Evolutionary conservation across 352 stramenopile species (phyloP), one percentile per base, ranked within the genome.

Genomic region (Phytophthora foliorum): DNA sequence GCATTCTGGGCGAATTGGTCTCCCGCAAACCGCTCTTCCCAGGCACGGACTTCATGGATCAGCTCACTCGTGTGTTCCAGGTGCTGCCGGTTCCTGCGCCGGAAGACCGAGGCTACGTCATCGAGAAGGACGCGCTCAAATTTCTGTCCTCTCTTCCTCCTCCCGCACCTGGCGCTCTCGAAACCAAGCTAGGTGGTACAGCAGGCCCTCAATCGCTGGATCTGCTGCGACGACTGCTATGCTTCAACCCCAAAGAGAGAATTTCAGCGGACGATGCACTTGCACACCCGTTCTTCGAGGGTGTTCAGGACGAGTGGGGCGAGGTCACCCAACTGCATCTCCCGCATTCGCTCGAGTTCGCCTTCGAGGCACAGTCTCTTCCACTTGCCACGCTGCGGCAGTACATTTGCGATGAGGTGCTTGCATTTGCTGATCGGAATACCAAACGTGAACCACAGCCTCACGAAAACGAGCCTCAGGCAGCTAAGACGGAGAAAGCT

Each of bases 1-100:
- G 88, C 71, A 99, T 99, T 65, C 78, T 99, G 16, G 97, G 97
- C 19, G 97, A 97, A 51, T 76, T 97, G 32, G 70, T 97, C 16
- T 77, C 80, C 1, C 83, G 88, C 53, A 92, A 93, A 59, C 88
- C 88, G 9, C 64, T 95, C 29, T 94, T 96, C 41, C 84, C 88
- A 21, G 88, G 86, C 6, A 91, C 81, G 2, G 83, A 95, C 55
- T 95, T 95, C 57, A 95, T 95, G 86, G 86, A 95, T 42, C 88
- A 95, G 52, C 84, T 95, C 56, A 91, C 86, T 24, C 82, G 84
- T 2, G 82, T 95, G 4, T 95, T 93, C 57, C 88, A 92, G 48
- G 78, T 94, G 13, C 72, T 95, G 6, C 72, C 86, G 17, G 84
- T 95, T 36, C 88, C 88, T 0, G 78, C 88, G 32, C 76, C 88